Percentiles rank a stretch among this genome's conserved stretches.
Evolutionary conservation across 179 eudicot genomes (phyloP).

Genomic region (Nepenthes alata): DNA sequence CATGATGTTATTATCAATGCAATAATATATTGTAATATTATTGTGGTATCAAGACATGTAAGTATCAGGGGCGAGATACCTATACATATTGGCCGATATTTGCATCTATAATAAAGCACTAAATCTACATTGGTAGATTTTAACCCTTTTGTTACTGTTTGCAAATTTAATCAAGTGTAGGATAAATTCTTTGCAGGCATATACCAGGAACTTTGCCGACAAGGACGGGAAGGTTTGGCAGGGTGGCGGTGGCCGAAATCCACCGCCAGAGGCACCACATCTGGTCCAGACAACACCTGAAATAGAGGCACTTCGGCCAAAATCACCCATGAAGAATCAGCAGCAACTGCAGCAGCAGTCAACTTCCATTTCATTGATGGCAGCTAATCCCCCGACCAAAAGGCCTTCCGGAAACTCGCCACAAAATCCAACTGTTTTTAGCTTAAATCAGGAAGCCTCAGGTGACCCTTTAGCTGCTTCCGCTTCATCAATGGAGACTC

Average conservation of each 20-base stretch:
- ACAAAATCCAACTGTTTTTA: constrained; percentile 25
- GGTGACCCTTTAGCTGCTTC: constrained; percentile 44
- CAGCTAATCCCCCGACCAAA: constrained; percentile 39
- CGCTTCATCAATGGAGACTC: constrained; percentile 39
- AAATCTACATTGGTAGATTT: too few species aligned
- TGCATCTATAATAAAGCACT: too few species aligned
- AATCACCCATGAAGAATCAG: constrained; percentile 95
- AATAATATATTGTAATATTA: too few species aligned
- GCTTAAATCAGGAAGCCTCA: constrained; percentile 49
- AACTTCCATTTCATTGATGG: constrained; percentile 45
- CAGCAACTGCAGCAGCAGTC: constrained; percentile 78
- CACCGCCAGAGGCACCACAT: constrained; percentile 96
- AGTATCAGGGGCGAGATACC: too few species aligned
- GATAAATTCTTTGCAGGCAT: constrained; percentile 32
- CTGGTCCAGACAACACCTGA: constrained; percentile 84
- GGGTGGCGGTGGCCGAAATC: constrained; percentile 95
- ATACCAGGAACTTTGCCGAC: constrained; percentile 56
- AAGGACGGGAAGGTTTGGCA: constrained; percentile 94
- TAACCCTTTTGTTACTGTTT: too few species aligned
- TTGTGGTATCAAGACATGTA: too few species aligned
- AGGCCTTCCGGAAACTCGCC: constrained; percentile 49
- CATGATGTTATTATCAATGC: too few species aligned
- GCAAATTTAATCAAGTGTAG: too few species aligned
- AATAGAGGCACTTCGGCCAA: constrained; percentile 83
- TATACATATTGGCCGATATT: too few species aligned